Evolutionary conservation across 2,329 filamentous ascomycete genomes (phyloP).

Genomic region (Colletotrichum echinochloae): DNA sequence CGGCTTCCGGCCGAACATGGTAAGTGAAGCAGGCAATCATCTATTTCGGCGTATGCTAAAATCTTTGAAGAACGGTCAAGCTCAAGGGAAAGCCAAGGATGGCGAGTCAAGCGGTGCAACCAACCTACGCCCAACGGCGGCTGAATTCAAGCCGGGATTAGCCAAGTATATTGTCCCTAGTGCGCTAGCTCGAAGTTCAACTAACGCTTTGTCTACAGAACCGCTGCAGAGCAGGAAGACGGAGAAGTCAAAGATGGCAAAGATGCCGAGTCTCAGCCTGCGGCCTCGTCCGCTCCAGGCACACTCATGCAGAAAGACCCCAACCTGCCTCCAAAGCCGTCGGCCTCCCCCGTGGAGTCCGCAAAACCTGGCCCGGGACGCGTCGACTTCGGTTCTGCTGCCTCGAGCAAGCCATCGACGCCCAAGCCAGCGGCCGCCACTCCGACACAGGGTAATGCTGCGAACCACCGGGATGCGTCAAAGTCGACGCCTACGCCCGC

Average conservation of each 20-base stretch:
- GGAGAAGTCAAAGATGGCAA: conserved; percentile 75
- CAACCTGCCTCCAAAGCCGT: conserved; percentile 39
- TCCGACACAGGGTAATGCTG: conserved; percentile 29
- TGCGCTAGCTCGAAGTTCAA: neutral
- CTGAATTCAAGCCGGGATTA: conserved; percentile 71
- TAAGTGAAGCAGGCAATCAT: conserved; percentile 50
- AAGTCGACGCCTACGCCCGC: conserved; percentile 51
- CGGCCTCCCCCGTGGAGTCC: conserved; percentile 43
- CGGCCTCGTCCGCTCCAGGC: conserved; percentile 18
- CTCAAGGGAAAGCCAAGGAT: conserved; percentile 51
- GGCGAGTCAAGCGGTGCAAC: conserved; percentile 52
- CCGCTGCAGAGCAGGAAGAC: conserved; percentile 71
- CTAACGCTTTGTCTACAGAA: conserved; percentile 5
- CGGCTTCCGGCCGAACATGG: conserved; percentile 75
- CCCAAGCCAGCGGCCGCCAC: conserved; percentile 43
- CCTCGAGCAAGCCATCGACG: conserved; percentile 46
- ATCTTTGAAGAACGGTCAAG: conserved; percentile 55
- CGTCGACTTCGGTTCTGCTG: conserved; percentile 24
- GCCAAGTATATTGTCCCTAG: conserved; percentile 50
- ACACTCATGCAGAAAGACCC: conserved; percentile 24
- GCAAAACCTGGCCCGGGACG: conserved; percentile 40
- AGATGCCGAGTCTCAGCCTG: conserved; percentile 16
- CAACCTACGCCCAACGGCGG: conserved; percentile 68
- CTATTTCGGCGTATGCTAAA: conserved; percentile 50
- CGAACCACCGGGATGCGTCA: conserved; percentile 47